Evolutionary conservation across 495 filamentous ascomycete genomes (phyloP).

Genomic region (Chlorociboria aeruginascens): DNA sequence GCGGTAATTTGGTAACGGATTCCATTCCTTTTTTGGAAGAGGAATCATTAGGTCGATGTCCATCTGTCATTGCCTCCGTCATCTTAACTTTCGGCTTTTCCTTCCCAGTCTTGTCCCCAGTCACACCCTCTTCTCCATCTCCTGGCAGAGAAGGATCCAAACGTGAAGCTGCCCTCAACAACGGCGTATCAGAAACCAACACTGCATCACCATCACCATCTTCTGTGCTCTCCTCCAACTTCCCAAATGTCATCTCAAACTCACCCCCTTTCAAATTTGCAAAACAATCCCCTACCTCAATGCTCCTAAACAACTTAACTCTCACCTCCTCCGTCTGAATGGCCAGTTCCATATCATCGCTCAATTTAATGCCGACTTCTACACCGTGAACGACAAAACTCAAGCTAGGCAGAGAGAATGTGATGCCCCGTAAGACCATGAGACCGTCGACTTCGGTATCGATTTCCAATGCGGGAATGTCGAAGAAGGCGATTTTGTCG

Average conservation of each 20-base stretch:
- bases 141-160: neutral
- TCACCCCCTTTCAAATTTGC: conserved; percentile 27
- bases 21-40: conserved; percentile 10
- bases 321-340: conserved; percentile 23
- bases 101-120: no score
- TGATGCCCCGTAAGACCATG: conserved; percentile 25
- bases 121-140: neutral
- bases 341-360: conserved; percentile 28
- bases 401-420: conserved; percentile 23
- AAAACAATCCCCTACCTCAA: conserved; percentile 26
- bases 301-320: conserved; percentile 22
- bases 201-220: conserved; percentile 20
- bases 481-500: conserved; percentile 28
- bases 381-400: conserved; percentile 24
- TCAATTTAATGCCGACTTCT: conserved; percentile 27
- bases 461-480: conserved; percentile 28
- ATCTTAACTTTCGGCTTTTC: conserved; percentile 4
- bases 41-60: conserved; percentile 14
- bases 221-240: conserved; percentile 8
- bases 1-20: conserved; percentile 14
- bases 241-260: conserved; percentile 27
- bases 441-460: conserved; percentile 27
- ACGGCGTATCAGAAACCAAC: conserved; percentile 19
- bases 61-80: conserved; percentile 17
- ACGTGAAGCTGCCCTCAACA: conserved; percentile 21